Evolutionary conservation across 306 rosid genomes (phyloP).

Genomic region (Psophocarpus tetragonolobus): DNA sequence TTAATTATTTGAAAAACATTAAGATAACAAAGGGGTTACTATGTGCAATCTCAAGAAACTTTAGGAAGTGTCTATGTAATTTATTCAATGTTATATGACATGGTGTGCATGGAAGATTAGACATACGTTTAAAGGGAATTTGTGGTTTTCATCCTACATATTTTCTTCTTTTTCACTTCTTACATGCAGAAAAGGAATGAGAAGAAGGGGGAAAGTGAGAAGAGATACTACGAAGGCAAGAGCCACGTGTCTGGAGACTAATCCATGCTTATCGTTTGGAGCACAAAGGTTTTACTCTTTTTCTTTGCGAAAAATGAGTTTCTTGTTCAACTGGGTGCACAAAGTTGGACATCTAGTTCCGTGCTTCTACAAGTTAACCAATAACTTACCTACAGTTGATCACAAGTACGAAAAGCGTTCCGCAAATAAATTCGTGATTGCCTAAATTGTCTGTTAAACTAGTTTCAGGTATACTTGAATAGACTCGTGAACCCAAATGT

Average conservation of each 20-base stretch:
- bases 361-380: background rate
- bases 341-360: background rate
- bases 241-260: constrained; percentile 69
- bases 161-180: background rate
- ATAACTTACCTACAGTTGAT: constrained; percentile 5
- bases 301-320: background rate
- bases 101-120: background rate
- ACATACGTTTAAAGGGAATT: background rate
- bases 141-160: background rate
- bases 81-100: no score
- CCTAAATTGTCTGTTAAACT: constrained; percentile 19
- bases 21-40: no score
- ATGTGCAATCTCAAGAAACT: no score
- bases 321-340: constrained; percentile 20
- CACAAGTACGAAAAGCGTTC: constrained; percentile 20
- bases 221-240: constrained; percentile 75
- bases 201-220: constrained; percentile 89
- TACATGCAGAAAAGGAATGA: constrained; percentile 77
- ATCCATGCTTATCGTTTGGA: constrained; percentile 31
- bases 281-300: background rate
- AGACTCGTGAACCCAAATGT: background rate
- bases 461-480: constrained; percentile 14
- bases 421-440: background rate
- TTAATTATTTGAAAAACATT: no score
- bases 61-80: no score